Percentiles rank a stretch among this genome's conserved stretches.
These are phyloP conservation scores for Paecilomyces sp. DNA, from an alignment of 2,329 filamentous ascomycete species.

Conservation along the genomic window DNA sequence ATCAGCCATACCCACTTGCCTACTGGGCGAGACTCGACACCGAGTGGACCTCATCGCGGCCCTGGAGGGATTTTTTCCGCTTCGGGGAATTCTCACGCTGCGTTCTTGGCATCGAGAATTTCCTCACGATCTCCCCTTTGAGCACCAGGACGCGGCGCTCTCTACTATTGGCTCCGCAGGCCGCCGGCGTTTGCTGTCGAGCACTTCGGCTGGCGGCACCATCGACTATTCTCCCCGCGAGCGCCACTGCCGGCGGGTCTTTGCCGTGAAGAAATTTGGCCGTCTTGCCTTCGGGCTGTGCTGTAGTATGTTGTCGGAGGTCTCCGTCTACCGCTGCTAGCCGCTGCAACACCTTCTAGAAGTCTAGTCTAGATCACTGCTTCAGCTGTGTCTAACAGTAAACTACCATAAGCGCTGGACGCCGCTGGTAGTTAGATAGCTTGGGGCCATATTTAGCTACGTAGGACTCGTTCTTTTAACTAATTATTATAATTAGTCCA, in stretches of 20 bases:
- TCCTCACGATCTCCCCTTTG: not conserved
- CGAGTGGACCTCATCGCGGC: not conserved
- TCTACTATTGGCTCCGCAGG: not conserved
- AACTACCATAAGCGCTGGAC: too few relatives aligned
- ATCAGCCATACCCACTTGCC: not conserved
- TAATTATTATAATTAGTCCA: too few relatives aligned
- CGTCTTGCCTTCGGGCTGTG: too few relatives aligned
- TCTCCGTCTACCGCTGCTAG: too few relatives aligned
- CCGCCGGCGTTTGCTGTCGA: not conserved
- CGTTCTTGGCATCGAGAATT: not conserved
- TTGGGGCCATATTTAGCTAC: too few relatives aligned
- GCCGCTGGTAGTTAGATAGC: too few relatives aligned
- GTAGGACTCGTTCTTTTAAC: too few relatives aligned
- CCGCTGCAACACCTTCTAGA: too few relatives aligned
- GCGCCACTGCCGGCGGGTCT: not conserved
- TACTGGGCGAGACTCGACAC: not conserved
- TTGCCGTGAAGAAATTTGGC: too few relatives aligned
- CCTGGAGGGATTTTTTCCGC: not conserved
- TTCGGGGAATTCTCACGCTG: not conserved
- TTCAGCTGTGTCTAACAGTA: too few relatives aligned
- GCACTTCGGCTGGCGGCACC: not conserved
- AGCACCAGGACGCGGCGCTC: not conserved
- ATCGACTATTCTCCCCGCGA: not conserved
- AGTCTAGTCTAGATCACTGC: too few relatives aligned
- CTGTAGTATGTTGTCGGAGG: too few relatives aligned